Evolutionary conservation across 805 yeast species (phyloP), one percentile per base, ranked within the genome.

Genomic region (Ogataea henricii): DNA sequence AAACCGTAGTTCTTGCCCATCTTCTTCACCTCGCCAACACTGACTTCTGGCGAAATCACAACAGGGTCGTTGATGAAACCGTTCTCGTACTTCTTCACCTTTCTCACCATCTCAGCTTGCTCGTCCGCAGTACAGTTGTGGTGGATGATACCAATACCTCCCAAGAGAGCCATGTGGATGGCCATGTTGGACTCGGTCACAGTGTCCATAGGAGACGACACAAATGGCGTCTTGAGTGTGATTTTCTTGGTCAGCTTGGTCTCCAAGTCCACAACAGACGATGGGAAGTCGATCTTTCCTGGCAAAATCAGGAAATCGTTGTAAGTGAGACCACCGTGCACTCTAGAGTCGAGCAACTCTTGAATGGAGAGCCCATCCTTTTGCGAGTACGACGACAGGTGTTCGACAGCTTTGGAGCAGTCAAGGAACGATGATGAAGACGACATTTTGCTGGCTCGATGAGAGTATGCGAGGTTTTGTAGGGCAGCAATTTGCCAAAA

Each of bases 191-290:
- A 74, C 78, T 94, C 99, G 49, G 99, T 94, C 58, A 94, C 99
- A 42, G 99, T 94, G 74, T 94, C 99, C 99, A 94, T 94, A 60
- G 99, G 99, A 63, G 98, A 89, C 17, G 98, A 92, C 51, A 94
- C 92, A 59, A 94, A 89, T 49, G 99, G 99, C 40, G 96, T 77
- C 77, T 87, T 90, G 72, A 94, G 78, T 47, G 94, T 72, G 77
- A 94, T 94, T 65, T 85, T 87, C 77, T 87, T 91, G 66, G 99
- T 92, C 71, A 94, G 77, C 70, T 81, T 87, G 55, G 96, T 79
- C 60, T 91, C 96, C 67, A 92, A 77, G 42, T 74, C 72, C 52
- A 94, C 97, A 18, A 60, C 73, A 45, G 85, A 77, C 25, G 97
- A 81, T 53, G 97, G 88, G 76, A 91, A 91, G 62, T 82, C 78